Evolutionary conservation across 2,329 filamentous ascomycete genomes (phyloP).

Genomic region (Penicillium olsonii): DNA sequence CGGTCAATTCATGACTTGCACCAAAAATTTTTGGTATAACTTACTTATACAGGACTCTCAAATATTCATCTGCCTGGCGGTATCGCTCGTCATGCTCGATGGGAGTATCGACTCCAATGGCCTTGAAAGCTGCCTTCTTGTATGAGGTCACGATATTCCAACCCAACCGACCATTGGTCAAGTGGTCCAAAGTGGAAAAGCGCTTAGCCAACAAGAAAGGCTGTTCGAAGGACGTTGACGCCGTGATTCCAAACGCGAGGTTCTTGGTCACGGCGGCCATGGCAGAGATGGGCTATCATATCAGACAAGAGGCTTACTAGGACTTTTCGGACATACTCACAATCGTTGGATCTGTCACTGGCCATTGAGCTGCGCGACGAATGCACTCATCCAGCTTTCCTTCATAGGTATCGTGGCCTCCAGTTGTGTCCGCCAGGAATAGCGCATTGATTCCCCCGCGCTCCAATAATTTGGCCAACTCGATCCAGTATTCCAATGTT

Average conservation of each 20-base stretch:
- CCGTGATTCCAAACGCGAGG: constrained; percentile 63
- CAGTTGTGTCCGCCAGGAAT: constrained; percentile 67
- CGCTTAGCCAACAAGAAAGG: constrained; percentile 64
- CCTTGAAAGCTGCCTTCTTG: constrained; percentile 65
- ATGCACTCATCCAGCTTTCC: constrained; percentile 62
- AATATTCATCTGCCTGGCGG: constrained; percentile 62
- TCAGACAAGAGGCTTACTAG: not conserved
- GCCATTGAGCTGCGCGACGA: constrained; percentile 64
- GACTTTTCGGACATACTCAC: constrained; percentile 43
- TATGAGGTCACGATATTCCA: constrained; percentile 69
- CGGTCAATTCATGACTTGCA: not conserved
- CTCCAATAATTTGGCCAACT: constrained; percentile 64
- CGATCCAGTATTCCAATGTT: constrained; percentile 63
- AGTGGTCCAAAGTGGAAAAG: constrained; percentile 63
- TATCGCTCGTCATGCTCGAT: constrained; percentile 65
- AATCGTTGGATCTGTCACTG: constrained; percentile 65
- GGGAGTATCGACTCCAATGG: constrained; percentile 59
- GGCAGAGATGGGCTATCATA: constrained; percentile 58
- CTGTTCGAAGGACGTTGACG: constrained; percentile 63
- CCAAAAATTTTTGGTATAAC: not conserved
- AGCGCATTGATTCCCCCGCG: constrained; percentile 64
- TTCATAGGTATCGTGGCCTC: constrained; percentile 65
- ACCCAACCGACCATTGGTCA: constrained; percentile 62
- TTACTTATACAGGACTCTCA: constrained; percentile 63
- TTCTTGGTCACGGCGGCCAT: constrained; percentile 70